Evolutionary conservation across 805 yeast genomes (phyloP).

Genomic region (Maudiozyma barnettii): DNA sequence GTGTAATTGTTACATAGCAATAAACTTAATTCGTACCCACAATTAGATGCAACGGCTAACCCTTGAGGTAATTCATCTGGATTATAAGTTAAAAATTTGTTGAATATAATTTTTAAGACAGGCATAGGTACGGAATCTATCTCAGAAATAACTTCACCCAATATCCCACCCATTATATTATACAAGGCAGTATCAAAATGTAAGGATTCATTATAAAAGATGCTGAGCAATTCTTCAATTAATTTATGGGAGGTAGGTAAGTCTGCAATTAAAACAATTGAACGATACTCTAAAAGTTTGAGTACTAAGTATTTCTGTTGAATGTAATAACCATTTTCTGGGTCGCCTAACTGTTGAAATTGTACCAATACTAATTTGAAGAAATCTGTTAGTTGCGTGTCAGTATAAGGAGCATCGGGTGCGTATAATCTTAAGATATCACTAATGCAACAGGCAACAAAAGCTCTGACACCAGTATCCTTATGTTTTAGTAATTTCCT

Average conservation of each 20-base stretch:
- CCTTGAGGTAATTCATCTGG: conserved; percentile 24
- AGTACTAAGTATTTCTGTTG: conserved; percentile 60
- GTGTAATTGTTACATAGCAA: conserved; percentile 59
- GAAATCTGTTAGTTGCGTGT: conserved; percentile 48
- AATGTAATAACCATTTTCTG: conserved; percentile 48
- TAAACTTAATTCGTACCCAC: conserved; percentile 57
- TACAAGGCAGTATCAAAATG: conserved; percentile 45
- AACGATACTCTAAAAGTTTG: conserved; percentile 63
- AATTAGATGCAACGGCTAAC: conserved; percentile 30
- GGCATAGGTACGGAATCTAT: conserved; percentile 51
- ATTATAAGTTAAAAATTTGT: conserved; percentile 42
- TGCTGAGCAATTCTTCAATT: conserved; percentile 46
- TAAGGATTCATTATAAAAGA: conserved; percentile 45
- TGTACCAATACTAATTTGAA: conserved; percentile 60
- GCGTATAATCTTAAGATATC: conserved; percentile 73
- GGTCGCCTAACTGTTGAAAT: conserved; percentile 45
- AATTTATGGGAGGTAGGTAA: conserved; percentile 51
- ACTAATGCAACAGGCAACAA: conserved; percentile 60
- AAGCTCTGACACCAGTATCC: conserved; percentile 61
- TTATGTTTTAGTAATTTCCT: conserved; percentile 50
- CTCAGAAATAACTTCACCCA: conserved; percentile 67
- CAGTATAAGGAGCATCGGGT: conserved; percentile 83
- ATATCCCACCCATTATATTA: conserved; percentile 56
- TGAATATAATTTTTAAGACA: conserved; percentile 54
- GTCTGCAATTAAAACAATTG: conserved; percentile 66